phyloP scores from a whole-genome alignment of 2,329 filamentous ascomycete species.

The Venturia pyrina region DNA sequence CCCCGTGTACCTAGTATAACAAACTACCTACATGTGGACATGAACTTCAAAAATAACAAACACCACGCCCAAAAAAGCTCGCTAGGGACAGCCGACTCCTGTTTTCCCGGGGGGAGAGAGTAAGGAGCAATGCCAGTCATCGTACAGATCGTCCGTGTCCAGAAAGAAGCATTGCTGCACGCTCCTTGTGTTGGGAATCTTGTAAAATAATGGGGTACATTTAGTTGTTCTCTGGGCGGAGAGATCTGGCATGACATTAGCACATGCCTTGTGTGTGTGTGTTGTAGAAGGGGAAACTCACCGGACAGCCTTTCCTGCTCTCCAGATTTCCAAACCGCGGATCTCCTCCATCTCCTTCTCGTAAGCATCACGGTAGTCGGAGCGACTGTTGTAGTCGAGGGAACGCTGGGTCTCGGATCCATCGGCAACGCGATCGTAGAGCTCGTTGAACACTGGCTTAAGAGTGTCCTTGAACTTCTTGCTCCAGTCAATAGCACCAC shows the following conservation, averaged over 20 bases:
- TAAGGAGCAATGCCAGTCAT: background rate
- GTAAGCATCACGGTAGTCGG: conserved; percentile 94
- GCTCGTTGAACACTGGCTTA: conserved; percentile 96
- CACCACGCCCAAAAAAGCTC: background rate
- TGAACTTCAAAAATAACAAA: background rate
- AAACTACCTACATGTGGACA: background rate
- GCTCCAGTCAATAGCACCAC: conserved; percentile 98
- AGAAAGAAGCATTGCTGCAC: conserved; percentile 2
- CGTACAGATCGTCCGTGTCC: conserved; percentile 2
- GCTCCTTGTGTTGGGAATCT: conserved; percentile 4
- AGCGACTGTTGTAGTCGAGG: conserved; percentile 92
- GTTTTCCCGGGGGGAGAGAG: background rate
- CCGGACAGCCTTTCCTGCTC: conserved; percentile 93
- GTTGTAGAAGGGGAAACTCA: conserved; percentile 7
- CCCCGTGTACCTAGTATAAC: background rate
- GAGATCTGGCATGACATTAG: background rate
- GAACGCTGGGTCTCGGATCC: conserved; percentile 93
- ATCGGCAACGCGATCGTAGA: conserved; percentile 86
- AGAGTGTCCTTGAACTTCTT: conserved; percentile 94
- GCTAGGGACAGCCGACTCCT: background rate
- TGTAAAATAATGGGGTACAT: background rate
- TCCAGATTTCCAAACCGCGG: conserved; percentile 96
- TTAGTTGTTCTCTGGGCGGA: conserved; percentile 12
- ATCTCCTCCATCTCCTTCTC: conserved; percentile 99
- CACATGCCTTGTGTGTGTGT: no score